phyloP scores from a whole-genome alignment of 495 filamentous ascomycete species.

The Hypoxylon rickii region DNA sequence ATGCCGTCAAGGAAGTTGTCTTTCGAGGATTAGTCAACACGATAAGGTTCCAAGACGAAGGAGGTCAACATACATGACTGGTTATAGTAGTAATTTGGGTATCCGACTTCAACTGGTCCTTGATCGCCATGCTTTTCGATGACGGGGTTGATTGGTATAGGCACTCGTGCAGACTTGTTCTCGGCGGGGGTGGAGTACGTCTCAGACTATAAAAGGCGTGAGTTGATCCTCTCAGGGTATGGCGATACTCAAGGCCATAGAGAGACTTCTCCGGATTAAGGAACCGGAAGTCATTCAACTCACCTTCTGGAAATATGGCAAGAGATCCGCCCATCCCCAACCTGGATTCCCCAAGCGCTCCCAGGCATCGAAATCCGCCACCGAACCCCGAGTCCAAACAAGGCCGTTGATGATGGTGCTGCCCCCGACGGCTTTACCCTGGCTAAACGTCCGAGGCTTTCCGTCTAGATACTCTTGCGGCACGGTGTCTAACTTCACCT shows the following conservation, averaged over 20 bases:
- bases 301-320: constrained; percentile 64
- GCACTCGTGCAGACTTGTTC: constrained; percentile 37
- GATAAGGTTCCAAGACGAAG: not conserved
- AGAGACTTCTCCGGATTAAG: not conserved
- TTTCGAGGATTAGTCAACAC: constrained; percentile 31
- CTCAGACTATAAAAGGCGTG: constrained; percentile 12
- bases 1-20: constrained; percentile 57
- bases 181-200: constrained; percentile 17
- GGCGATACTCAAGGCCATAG: not conserved
- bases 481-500: constrained; percentile 22
- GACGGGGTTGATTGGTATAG: constrained; percentile 45
- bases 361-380: constrained; percentile 62
- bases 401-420: constrained; percentile 55
- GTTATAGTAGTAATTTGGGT: constrained; percentile 57
- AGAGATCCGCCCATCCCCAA: constrained; percentile 64
- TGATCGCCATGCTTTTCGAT: constrained; percentile 38
- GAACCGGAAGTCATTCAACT: not conserved
- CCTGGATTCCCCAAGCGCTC: constrained; percentile 61
- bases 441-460: constrained; percentile 38
- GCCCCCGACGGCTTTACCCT: constrained; percentile 51
- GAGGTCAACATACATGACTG: constrained; percentile 44
- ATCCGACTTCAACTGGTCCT: constrained; percentile 57
- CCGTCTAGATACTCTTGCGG: constrained; percentile 44
- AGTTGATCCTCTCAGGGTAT: constrained; percentile 23
- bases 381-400: constrained; percentile 49